phyloP scores from a whole-genome alignment of 768 basidiomycete genomes.

The Obba rivulosa region DNA sequence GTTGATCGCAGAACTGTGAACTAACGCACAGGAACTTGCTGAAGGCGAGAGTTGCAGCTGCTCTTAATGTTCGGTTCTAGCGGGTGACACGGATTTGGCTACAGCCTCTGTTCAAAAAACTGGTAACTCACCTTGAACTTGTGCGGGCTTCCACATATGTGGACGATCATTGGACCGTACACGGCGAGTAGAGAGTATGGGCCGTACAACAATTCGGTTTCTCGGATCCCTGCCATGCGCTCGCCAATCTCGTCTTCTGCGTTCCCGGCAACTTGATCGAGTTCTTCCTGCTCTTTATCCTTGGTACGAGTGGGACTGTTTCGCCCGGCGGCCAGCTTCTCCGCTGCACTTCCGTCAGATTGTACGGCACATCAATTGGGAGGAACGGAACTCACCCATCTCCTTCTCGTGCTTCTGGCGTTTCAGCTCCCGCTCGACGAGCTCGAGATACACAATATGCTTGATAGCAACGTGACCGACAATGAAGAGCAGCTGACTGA shows the following conservation, averaged over 20 bases:
- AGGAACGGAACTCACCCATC: conserved; percentile 45
- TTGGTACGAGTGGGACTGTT: conserved; percentile 32
- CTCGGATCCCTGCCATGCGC: conserved; percentile 75
- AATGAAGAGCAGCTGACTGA: conserved; percentile 91
- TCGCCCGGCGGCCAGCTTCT: conserved; percentile 48
- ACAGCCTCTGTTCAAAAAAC: background rate
- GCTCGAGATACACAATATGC: conserved; percentile 93
- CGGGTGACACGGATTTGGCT: background rate
- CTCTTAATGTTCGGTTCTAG: conserved; percentile 82
- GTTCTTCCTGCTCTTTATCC: conserved; percentile 65
- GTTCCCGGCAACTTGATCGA: conserved; percentile 95
- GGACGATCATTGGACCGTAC: conserved; percentile 87
- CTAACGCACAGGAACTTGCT: conserved; percentile 97
- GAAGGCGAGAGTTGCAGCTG: conserved; percentile 81
- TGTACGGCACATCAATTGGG: background rate
- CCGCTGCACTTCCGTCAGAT: conserved; percentile 34
- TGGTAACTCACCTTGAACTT: conserved; percentile 68
- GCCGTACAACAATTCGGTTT: conserved; percentile 85
- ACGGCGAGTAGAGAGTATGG: conserved; percentile 72
- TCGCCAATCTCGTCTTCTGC: conserved; percentile 99
- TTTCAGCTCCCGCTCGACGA: conserved; percentile 95
- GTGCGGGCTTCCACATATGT: conserved; percentile 86
- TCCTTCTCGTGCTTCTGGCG: conserved; percentile 89
- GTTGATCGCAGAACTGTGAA: conserved; percentile 86
- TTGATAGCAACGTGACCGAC: conserved; percentile 98